Evolutionary conservation across 148 eudicot genomes (phyloP).

Genomic region (Rhododendron vialii): DNA sequence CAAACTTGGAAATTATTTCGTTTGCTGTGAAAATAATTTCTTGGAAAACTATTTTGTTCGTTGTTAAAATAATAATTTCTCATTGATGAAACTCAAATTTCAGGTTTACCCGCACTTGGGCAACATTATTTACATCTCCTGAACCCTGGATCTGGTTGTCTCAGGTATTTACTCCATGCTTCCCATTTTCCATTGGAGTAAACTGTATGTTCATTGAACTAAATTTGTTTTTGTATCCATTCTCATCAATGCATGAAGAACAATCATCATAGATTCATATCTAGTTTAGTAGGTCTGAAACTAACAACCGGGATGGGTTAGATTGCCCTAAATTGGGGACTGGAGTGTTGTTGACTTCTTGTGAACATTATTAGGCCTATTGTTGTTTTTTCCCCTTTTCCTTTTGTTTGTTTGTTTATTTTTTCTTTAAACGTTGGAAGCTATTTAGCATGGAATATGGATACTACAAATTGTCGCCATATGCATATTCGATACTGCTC

Average conservation of each 20-base stretch:
- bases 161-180: neutral
- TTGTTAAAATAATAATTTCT: no score
- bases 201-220: neutral
- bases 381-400: no score
- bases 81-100: neutral
- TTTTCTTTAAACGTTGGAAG: no score
- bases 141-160: neutral
- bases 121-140: fast-evolving
- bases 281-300: neutral
- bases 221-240: neutral
- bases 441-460: no score
- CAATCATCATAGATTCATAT: neutral
- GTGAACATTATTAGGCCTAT: no score
- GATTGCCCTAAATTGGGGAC: neutral
- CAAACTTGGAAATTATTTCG: no score
- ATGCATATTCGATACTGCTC: neutral
- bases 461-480: no score
- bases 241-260: neutral
- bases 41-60: no score
- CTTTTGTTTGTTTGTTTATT: no score
- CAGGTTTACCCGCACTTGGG: neutral
- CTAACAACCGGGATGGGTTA: neutral
- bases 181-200: neutral
- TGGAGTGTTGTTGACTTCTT: neutral
- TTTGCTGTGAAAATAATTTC: no score